phyloP scores from a whole-genome alignment of 2,329 filamentous ascomycete genomes.

The Xylaria polymorpha region DNA sequence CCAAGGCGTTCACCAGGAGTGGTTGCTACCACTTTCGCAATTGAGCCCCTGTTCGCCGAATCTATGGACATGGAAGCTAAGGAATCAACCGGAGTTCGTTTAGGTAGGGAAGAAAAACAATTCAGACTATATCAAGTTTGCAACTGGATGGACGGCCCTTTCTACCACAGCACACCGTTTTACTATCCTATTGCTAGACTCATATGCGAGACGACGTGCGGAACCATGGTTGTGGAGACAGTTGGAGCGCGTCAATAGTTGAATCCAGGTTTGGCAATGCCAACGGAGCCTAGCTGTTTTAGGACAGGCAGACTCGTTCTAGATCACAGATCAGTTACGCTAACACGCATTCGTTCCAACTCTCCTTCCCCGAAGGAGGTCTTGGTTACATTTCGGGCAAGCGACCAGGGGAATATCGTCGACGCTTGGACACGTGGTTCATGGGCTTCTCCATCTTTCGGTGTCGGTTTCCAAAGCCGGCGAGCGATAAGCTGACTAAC shows the following conservation, averaged over 20 bases:
- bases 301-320: conserved; percentile 23
- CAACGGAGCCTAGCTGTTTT: conserved; percentile 27
- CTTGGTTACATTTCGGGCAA: conserved; percentile 16
- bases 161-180: conserved; percentile 8
- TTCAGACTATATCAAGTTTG: neutral
- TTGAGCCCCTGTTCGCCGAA: neutral
- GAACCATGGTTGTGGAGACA: conserved; percentile 1
- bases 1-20: conserved; percentile 6
- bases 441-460: conserved; percentile 5
- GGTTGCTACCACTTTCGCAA: neutral
- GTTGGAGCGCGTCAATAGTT: neutral
- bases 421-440: conserved; percentile 27
- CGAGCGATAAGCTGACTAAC: neutral
- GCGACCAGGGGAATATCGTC: neutral
- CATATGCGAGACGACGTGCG: neutral
- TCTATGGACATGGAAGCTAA: neutral
- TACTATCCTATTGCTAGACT: neutral
- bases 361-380: conserved; percentile 11
- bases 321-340: conserved; percentile 31
- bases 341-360: conserved; percentile 7
- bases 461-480: neutral
- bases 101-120: neutral
- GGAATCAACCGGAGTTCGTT: neutral
- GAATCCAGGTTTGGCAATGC: conserved; percentile 16
- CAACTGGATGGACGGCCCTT: neutral